Conservation (phyloP, 257 asterid species). For the Jacaranda mimosifolia region DNA sequence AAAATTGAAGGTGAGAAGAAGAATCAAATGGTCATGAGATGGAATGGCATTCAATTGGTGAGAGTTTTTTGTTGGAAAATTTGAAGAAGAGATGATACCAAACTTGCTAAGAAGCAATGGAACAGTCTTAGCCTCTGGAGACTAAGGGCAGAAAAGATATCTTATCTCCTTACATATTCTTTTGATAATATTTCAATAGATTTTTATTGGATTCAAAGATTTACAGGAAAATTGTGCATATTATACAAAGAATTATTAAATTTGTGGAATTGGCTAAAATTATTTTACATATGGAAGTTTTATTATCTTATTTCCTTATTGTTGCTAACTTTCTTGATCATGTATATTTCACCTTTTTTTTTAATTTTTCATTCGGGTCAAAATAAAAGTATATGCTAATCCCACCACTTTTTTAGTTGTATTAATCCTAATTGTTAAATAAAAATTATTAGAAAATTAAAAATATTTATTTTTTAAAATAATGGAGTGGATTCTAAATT, state of each 20-base stretch:
- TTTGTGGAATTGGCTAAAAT: background rate
- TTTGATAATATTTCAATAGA: background rate
- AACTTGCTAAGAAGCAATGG: background rate
- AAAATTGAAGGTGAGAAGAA: constrained; percentile 41
- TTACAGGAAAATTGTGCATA: constrained; percentile 2
- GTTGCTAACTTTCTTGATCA: background rate
- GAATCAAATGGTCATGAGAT: constrained; percentile 57
- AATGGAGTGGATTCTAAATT: no score
- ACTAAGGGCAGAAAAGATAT: background rate
- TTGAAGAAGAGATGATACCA: constrained; percentile 27
- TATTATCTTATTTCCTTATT: background rate
- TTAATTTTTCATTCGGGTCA: background rate
- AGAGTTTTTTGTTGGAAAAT: constrained; percentile 51
- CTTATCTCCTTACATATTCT: background rate
- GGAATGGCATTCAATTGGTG: constrained; percentile 54
- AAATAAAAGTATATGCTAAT: no score
- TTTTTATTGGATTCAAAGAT: background rate
- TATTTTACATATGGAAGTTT: background rate
- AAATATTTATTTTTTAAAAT: no score
- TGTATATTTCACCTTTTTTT: background rate
- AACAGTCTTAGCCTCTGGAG: background rate
- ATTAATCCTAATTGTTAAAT: no score
- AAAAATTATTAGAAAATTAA: no score
- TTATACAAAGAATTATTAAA: background rate
- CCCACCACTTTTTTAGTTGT: no score